A percentile compares a stretch with the other conserved stretches of the same genome.
These are phyloP conservation scores for Pezicula neosporulosa DNA, from an alignment of 2,329 filamentous ascomycete genomes.

Conservation along the genomic window DNA sequence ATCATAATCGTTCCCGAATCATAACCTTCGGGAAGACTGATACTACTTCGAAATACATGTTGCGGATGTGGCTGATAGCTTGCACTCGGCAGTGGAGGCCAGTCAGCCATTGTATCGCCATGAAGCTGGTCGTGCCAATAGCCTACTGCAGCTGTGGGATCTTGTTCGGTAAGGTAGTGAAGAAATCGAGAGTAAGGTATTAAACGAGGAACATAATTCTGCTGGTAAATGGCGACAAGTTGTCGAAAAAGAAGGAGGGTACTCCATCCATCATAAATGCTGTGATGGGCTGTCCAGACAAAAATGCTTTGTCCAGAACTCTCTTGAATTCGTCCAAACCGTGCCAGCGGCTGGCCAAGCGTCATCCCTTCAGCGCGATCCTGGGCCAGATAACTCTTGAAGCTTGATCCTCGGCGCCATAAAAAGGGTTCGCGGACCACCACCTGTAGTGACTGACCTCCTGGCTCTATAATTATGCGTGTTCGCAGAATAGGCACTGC, in stretches of 20 bases:
- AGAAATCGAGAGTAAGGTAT: not conserved
- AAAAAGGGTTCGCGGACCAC: constrained; percentile 5
- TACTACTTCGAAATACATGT: not conserved
- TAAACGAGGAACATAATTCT: not conserved
- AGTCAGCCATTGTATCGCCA: constrained; percentile 1
- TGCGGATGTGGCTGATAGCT: not conserved
- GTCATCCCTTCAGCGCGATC: not conserved
- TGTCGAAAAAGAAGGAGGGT: not conserved
- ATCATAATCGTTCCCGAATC: not conserved
- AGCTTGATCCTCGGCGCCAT: constrained; percentile 1
- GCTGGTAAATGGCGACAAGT: not conserved
- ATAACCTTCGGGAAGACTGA: not conserved
- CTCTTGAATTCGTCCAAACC: constrained; percentile 4
- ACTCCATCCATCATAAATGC: constrained; percentile 11
- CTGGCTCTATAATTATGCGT: constrained; percentile 18
- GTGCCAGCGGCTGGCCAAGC: constrained; percentile 3
- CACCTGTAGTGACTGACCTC: constrained; percentile 7
- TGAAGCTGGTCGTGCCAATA: constrained; percentile 5
- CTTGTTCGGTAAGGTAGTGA: not conserved
- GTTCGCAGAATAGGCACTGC: constrained; percentile 28
- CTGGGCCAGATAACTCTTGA: constrained; percentile 11
- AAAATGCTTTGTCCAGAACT: constrained; percentile 1
- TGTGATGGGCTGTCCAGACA: constrained; percentile 13
- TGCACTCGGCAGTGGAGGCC: constrained; percentile 2
- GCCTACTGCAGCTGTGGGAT: not conserved